These are phyloP conservation scores for Boeremia lycopersici DNA, from an alignment of 2,329 filamentous ascomycete genomes.

Conservation along the genomic window DNA sequence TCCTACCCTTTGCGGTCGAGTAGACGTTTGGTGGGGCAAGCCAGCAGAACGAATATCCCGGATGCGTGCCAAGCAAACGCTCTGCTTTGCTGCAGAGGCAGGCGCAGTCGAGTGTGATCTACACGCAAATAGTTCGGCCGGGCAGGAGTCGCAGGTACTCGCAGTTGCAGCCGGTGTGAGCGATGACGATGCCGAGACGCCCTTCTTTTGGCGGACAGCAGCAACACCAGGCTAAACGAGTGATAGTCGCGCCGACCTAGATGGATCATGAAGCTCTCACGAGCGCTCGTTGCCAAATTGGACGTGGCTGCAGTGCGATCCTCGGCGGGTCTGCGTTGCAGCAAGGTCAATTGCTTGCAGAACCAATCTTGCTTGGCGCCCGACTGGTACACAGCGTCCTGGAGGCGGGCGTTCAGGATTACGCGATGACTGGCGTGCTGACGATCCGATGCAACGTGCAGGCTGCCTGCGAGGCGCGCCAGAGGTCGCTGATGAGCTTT, in stretches of 20 bases:
- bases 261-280: slow-evolving; percentile 33
- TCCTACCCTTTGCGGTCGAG: slow-evolving; percentile 31
- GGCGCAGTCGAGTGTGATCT: slow-evolving; percentile 21
- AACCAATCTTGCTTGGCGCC: slow-evolving; percentile 22
- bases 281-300: slow-evolving; percentile 29
- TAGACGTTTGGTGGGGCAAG: slow-evolving; percentile 32
- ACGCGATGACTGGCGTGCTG: slow-evolving; percentile 24
- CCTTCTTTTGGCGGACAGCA: slow-evolving; percentile 33
- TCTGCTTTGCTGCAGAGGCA: slow-evolving; percentile 21
- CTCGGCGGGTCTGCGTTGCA: slow-evolving; percentile 19
- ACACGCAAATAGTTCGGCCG: slow-evolving; percentile 10
- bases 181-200: slow-evolving; percentile 22
- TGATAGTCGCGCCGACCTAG: slow-evolving; percentile 29
- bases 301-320: slow-evolving; percentile 45
- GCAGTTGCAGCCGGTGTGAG: slow-evolving; percentile 13
- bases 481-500: slow-evolving; percentile 20
- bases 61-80: slow-evolving; percentile 22
- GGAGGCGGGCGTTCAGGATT: slow-evolving; percentile 31
- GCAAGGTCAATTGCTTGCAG: slow-evolving; percentile 26
- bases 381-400: slow-evolving; percentile 26
- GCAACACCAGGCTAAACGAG: slow-evolving; percentile 36
- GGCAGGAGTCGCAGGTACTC: slow-evolving; percentile 15
- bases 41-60: slow-evolving; percentile 26
- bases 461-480: slow-evolving; percentile 28
- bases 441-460: slow-evolving; percentile 27